Evolutionary conservation across 345 rosid species (phyloP).

Genomic region (Salix suchowensis): DNA sequence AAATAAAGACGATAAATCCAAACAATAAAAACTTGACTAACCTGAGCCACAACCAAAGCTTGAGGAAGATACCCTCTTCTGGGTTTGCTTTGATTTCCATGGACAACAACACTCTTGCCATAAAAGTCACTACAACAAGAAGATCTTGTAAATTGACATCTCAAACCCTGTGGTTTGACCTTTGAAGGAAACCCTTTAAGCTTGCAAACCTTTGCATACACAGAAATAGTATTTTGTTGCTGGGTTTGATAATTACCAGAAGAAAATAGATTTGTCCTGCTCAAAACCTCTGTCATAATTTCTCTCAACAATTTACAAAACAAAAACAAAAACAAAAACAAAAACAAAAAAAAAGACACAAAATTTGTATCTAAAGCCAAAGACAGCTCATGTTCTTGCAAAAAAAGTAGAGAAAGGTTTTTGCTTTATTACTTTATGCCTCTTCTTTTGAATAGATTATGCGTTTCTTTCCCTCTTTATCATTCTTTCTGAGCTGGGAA

Average conservation of each 20-base stretch:
- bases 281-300: slow-evolving; percentile 49
- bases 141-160: slow-evolving; percentile 4
- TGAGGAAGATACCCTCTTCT: slow-evolving; percentile 22
- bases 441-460: neutral
- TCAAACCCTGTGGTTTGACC: slow-evolving; percentile 31
- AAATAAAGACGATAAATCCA: neutral
- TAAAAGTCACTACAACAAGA: slow-evolving; percentile 25
- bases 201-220: slow-evolving; percentile 28
- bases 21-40: slow-evolving; percentile 13
- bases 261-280: slow-evolving; percentile 38
- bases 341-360: neutral
- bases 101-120: slow-evolving; percentile 41
- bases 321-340: no score
- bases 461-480: neutral
- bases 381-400: neutral
- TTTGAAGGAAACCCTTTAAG: slow-evolving; percentile 35
- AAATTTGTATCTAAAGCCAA: neutral
- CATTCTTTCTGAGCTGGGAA: neutral
- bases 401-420: neutral
- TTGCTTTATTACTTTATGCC: neutral
- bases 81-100: slow-evolving; percentile 24
- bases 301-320: neutral
- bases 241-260: slow-evolving; percentile 21
- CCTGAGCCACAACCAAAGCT: slow-evolving; percentile 53
- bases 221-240: slow-evolving; percentile 17